Evolutionary conservation across 1,284 basidiomycete species (phyloP).

Genomic region (Apiotrichum laibachii): DNA sequence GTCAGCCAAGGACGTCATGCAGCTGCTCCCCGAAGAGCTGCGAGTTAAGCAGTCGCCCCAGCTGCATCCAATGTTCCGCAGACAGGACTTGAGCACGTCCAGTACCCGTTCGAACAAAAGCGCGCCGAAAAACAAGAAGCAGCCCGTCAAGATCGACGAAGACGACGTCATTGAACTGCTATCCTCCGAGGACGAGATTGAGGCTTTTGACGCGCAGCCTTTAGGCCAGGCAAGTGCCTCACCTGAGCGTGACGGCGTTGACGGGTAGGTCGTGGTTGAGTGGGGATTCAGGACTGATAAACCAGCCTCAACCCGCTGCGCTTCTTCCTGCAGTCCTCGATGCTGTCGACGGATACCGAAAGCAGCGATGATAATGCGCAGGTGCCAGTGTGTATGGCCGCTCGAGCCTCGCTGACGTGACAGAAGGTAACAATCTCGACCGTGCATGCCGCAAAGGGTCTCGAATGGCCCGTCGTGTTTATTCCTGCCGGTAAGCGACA

Average conservation of each 20-base stretch:
- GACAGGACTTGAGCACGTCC: not conserved
- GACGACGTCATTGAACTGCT: slow-evolving; percentile 37
- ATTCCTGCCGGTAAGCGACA: slow-evolving; percentile 45
- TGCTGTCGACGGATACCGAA: slow-evolving; percentile 78
- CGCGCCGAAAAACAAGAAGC: slow-evolving; percentile 2
- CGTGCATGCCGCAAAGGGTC: slow-evolving; percentile 84
- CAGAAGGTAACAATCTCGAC: slow-evolving; percentile 84
- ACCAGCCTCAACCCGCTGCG: slow-evolving; percentile 65
- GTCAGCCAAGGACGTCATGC: slow-evolving; percentile 31
- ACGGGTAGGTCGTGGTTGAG: not conserved
- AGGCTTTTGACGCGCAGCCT: slow-evolving; percentile 3
- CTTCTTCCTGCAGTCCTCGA: slow-evolving; percentile 77
- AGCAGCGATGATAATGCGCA: slow-evolving; percentile 58
- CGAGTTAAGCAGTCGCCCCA: slow-evolving; percentile 9
- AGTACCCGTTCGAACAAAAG: not conserved
- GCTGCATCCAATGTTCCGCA: slow-evolving; percentile 39
- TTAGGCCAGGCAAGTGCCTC: not conserved
- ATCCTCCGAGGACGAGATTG: slow-evolving; percentile 40
- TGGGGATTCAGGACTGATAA: too few relatives aligned
- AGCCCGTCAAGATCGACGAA: slow-evolving; percentile 12
- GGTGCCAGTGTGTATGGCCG: slow-evolving; percentile 12
- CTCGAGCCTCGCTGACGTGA: slow-evolving; percentile 9
- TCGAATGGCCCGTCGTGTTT: slow-evolving; percentile 75
- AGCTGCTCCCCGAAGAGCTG: slow-evolving; percentile 17
- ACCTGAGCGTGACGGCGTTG: not conserved